Base-by-base conservation (phyloP, 331 rosid species). In the Rhamnella rubrinervis region DNA sequence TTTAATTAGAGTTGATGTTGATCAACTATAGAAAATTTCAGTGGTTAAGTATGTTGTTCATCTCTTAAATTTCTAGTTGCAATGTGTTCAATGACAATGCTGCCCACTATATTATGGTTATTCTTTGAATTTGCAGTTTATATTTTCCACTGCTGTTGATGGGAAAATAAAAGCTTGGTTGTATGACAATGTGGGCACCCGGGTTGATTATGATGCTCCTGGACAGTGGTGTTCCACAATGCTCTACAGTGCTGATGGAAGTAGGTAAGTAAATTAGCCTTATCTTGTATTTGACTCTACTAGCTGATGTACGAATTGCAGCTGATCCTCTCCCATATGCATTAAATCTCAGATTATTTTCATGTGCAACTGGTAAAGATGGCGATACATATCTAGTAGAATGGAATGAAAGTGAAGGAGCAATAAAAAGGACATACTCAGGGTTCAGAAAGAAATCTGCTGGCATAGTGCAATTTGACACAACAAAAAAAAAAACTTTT, bases 351-450 rank as follows among this genome's bases (percentile, higher is more conserved):
- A 74, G 78, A 59, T 66, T 74, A 38, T 74, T 74, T 72, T 74
- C 78, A 20, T 74, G 78, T 58, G 78, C 72, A 39, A 74, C 78
- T 15, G 59, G 72, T 21, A 74, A 74, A 74, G 78, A 65, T 57
- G 78, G 78, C 23, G 78, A 74, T 0, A 58, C 78, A 14, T 74
- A 10, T 66, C 61, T 74, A 21, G 71, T 74, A 44, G 77, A 73
- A 73, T 73, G 77, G 77, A 73, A 73, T 56, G 77, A 73, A 46
- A 73, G 77, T 55, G 77, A 73, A 64, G 77, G 77, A 21, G 77
- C 77, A 55, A 65, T 73, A 55, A 73, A 65, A 69, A 64, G 77
- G 50, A 40, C 59, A 12, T 73, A 64, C 44, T 31, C 0, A n/a
- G 77, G 77, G 14, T 65, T 73, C 58, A 20, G 65, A 64, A 73